Evolutionary conservation across 108 stramenopile species (phyloP), one percentile per base, ranked within the genome.

Genomic region (Pseudonitzschia pungens): DNA sequence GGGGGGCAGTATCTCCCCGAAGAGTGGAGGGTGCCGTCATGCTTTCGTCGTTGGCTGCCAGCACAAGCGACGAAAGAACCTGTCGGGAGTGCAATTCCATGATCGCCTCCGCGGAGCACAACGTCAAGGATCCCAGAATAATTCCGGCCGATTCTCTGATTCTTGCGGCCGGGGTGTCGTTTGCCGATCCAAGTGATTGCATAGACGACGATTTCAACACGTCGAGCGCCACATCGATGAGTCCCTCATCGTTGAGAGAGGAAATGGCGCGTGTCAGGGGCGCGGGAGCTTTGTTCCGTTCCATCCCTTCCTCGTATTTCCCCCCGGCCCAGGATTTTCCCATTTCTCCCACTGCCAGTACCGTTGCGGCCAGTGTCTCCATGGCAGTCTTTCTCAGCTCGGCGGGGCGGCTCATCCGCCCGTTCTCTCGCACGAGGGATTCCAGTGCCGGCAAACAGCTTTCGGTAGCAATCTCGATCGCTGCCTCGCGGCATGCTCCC

Each of bases 401-500:
- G 6, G 77, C 75, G 22, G 85, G 87, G 18, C 87, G 77, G 40
- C 67, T 69, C 18, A 62, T 54, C 4, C 71, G 69, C 15, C 81
- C 85, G 55, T 65, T 72, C 15, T 79, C 79, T 24, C 75, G 70
- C 31, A 82, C 76, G 28, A 87, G 40, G 33, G 84, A 78, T 59
- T 81, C 36, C 12, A 88, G 55, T 1, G 87, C 80, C 10, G 84
- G 84, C 21, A 88, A 73, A 68, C 81, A 82, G 22, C 77, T 74
- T 50, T 86, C 89, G 56, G 77, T 78, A 12, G 86, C 83, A 24
- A 93, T 82, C 24, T 82, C 85, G 40, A 91, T 22, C n/a, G 92
- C 89, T 33, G 92, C 89, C 44, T 91, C 83, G 21, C 90, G 78
- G 69, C 89, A 85, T n/a, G 83, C 87, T 53, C 80, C 84, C 3